Conservation (phyloP, 2,329 filamentous ascomycete species). For the Fusarium algeriense region DNA sequence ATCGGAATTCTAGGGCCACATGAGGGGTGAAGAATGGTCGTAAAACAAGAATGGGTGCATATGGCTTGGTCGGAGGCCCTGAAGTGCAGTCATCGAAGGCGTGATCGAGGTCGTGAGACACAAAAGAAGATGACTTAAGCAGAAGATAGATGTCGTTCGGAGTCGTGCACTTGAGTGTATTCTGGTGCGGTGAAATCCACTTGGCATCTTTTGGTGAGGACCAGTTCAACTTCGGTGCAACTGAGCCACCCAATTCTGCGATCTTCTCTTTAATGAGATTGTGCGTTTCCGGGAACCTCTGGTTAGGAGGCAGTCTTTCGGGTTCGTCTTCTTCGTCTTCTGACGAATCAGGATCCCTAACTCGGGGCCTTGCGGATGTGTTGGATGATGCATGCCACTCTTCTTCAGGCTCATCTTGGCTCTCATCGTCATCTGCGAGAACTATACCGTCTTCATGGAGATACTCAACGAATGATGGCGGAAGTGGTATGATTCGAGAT, state of each 20-base stretch:
- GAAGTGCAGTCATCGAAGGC: slow-evolving; percentile 80
- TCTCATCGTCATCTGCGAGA: slow-evolving; percentile 75
- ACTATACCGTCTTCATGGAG: slow-evolving; percentile 93
- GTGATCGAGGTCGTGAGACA: slow-evolving; percentile 93
- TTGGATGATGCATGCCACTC: slow-evolving; percentile 58
- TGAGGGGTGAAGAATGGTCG: slow-evolving; percentile 91
- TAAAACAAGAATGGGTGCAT: slow-evolving; percentile 84
- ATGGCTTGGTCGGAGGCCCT: slow-evolving; percentile 57
- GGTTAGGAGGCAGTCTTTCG: slow-evolving; percentile 61
- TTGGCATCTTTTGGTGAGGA: slow-evolving; percentile 95
- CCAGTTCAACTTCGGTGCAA: slow-evolving; percentile 97
- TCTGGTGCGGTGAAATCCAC: slow-evolving; percentile 86
- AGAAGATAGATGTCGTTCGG: slow-evolving; percentile 94
- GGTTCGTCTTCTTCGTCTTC: slow-evolving; percentile 62
- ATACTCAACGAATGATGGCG: slow-evolving; percentile 82
- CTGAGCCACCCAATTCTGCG: slow-evolving; percentile 82
- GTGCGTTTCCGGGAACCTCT: slow-evolving; percentile 79
- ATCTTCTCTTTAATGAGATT: slow-evolving; percentile 82
- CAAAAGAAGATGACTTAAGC: slow-evolving; percentile 93
- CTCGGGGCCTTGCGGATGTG: slow-evolving; percentile 44
- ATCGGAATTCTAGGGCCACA: slow-evolving; percentile 92
- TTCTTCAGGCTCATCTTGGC: slow-evolving; percentile 68
- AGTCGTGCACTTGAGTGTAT: slow-evolving; percentile 89
- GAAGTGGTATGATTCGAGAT: slow-evolving; percentile 84
- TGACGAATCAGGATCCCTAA: slow-evolving; percentile 60